Conservation (phyloP, 371 early-diverging fungal genomes). For the Rhizopus arrhizus region DNA sequence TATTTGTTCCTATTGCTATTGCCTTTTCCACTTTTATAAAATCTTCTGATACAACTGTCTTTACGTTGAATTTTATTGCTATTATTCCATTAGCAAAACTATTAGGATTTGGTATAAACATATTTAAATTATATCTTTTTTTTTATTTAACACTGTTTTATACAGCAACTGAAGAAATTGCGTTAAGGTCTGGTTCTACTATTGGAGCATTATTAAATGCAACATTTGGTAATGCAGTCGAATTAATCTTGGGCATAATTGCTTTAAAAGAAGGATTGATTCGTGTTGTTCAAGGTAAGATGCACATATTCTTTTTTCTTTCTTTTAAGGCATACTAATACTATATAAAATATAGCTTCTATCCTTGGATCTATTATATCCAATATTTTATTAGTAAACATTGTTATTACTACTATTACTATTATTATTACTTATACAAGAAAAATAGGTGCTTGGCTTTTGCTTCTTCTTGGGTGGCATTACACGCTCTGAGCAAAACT, state of each 20-base stretch:
- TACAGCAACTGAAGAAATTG: conserved; percentile 52
- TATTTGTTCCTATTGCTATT: conserved; percentile 83
- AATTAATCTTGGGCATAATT: conserved; percentile 74
- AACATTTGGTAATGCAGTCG: conserved; percentile 64
- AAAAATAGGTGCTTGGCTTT: conserved; percentile 34
- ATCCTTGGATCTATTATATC: conserved; percentile 50
- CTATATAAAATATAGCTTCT: conserved; percentile 28
- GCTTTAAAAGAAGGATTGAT: conserved; percentile 76
- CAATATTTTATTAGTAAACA: conserved; percentile 45
- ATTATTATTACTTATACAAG: no score
- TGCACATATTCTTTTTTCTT: not conserved
- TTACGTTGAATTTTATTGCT: conserved; percentile 88
- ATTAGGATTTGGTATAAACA: conserved; percentile 38
- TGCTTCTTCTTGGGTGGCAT: conserved; percentile 38
- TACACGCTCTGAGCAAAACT: conserved; percentile 37
- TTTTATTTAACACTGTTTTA: not conserved
- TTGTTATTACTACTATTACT: no score
- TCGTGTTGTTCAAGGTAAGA: conserved; percentile 69
- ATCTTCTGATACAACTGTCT: conserved; percentile 66
- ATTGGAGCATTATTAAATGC: conserved; percentile 33
- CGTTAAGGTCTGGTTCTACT: conserved; percentile 44
- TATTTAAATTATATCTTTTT: not conserved
- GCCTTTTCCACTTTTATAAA: conserved; percentile 60
- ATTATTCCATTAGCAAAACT: conserved; percentile 85
- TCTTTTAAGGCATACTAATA: not conserved